phyloP scores from a whole-genome alignment of 2,329 filamentous ascomycete genomes.

The Fusarium zealandicum region DNA sequence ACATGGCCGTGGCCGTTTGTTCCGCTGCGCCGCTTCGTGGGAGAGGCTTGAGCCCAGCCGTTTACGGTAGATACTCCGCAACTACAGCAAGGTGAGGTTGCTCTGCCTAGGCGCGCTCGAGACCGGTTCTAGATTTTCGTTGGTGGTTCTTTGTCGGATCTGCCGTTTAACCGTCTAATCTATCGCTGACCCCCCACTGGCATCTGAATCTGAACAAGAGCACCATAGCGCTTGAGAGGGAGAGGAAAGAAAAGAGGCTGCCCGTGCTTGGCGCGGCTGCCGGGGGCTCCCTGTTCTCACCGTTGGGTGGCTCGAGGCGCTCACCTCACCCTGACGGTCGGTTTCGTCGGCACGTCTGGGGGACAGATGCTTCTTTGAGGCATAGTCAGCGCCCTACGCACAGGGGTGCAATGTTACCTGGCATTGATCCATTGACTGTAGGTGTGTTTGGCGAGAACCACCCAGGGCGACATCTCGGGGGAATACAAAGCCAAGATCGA shows the following conservation, averaged over 20 bases:
- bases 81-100: slow-evolving; percentile 5
- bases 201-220: slow-evolving; percentile 34
- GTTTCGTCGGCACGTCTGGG: slow-evolving; percentile 30
- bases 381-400: slow-evolving; percentile 31
- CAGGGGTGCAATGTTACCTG: slow-evolving; percentile 10
- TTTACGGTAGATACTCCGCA: slow-evolving; percentile 18
- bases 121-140: slow-evolving; percentile 5
- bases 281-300: slow-evolving; percentile 1
- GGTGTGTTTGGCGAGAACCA: slow-evolving; percentile 6
- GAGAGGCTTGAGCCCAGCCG: slow-evolving; percentile 15
- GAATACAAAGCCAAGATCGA: background rate
- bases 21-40: slow-evolving; percentile 2
- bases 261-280: slow-evolving; percentile 32
- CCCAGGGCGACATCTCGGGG: background rate
- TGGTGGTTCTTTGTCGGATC: background rate
- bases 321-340: slow-evolving; percentile 30
- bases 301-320: slow-evolving; percentile 11
- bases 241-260: slow-evolving; percentile 12
- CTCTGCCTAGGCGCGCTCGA: slow-evolving; percentile 8
- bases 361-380: slow-evolving; percentile 20
- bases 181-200: slow-evolving; percentile 28
- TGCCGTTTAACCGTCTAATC: slow-evolving; percentile 7
- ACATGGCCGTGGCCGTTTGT: background rate
- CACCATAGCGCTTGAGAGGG: slow-evolving; percentile 20
- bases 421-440: slow-evolving; percentile 3